A percentile compares a stretch with the other conserved stretches of the same genome.
These are phyloP conservation scores for Thielaviopsis cerberus DNA, from an alignment of 2,329 filamentous ascomycete species.

Conservation along the genomic window DNA sequence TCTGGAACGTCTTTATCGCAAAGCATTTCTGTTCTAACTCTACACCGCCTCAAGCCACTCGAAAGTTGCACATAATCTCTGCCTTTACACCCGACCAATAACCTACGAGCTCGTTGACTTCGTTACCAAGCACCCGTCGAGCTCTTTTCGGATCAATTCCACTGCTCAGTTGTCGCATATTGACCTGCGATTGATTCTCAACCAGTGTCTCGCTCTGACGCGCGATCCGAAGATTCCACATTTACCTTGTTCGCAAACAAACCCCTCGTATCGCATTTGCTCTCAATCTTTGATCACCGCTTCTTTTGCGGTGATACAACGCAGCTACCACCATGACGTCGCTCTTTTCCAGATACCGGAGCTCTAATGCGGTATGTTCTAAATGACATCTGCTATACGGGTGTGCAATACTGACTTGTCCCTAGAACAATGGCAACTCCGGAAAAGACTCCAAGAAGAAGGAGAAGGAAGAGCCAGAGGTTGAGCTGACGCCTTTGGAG, in stretches of 20 bases:
- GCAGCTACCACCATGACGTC: neutral
- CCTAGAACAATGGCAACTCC: slow-evolving; percentile 13
- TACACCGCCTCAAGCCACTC: neutral
- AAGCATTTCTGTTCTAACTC: neutral
- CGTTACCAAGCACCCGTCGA: neutral
- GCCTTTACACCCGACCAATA: neutral
- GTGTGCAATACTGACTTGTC: slow-evolving; percentile 14
- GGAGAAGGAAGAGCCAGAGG: slow-evolving; percentile 39
- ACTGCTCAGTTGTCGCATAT: neutral
- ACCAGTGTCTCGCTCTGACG: neutral
- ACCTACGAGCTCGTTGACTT: neutral
- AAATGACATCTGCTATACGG: neutral
- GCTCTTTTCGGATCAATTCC: neutral
- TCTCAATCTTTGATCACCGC: neutral
- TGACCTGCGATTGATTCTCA: neutral
- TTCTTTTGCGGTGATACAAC: neutral
- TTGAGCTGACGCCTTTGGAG: slow-evolving; percentile 43
- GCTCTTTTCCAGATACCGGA: neutral
- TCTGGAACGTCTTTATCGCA: neutral
- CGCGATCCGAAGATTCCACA: neutral
- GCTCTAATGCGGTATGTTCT: neutral
- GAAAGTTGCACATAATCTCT: neutral
- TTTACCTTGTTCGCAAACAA: neutral
- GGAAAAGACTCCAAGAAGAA: slow-evolving; percentile 29
- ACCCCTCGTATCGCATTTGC: neutral